Evolutionary conservation across 306 rosid species (phyloP).

Genomic region (Cyclanthera cordifolia): DNA sequence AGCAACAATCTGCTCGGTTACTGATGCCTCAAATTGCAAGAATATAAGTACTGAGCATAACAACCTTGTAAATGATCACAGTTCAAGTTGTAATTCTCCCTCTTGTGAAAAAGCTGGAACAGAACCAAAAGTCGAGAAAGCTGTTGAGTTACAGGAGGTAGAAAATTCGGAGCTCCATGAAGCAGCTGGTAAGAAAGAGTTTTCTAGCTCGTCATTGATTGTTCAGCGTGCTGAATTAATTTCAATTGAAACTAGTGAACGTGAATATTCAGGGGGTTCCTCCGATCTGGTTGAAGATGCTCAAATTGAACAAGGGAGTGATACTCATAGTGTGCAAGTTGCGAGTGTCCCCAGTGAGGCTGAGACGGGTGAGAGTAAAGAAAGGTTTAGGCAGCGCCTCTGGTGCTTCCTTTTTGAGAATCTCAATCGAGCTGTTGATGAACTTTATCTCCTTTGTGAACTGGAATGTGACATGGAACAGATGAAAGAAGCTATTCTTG

Average conservation of each 20-base stretch:
- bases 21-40: slow-evolving; percentile 21
- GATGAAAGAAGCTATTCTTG: slow-evolving; percentile 98
- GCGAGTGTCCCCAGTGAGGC: slow-evolving; percentile 44
- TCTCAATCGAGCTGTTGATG: slow-evolving; percentile 97
- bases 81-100: slow-evolving; percentile 14
- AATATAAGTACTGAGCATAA: slow-evolving; percentile 25
- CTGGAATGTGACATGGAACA: slow-evolving; percentile 89
- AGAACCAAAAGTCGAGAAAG: slow-evolving; percentile 22
- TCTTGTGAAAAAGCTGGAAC: slow-evolving; percentile 16
- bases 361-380: slow-evolving; percentile 75
- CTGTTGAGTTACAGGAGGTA: slow-evolving; percentile 22
- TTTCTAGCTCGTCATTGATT: slow-evolving; percentile 20
- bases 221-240: slow-evolving; percentile 24
- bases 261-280: slow-evolving; percentile 24
- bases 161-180: slow-evolving; percentile 20
- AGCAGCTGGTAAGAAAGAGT: slow-evolving; percentile 19
- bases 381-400: slow-evolving; percentile 91
- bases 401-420: slow-evolving; percentile 99
- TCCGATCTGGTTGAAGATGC: slow-evolving; percentile 26
- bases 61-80: slow-evolving; percentile 23
- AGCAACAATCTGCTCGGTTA: slow-evolving; percentile 25
- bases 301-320: slow-evolving; percentile 23
- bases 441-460: slow-evolving; percentile 96
- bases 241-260: slow-evolving; percentile 19
- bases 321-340: slow-evolving; percentile 33